Evolutionary conservation across 371 early-diverging fungal species (phyloP), one percentile per base, ranked within the genome.

Genomic region (Mortierella sp.): DNA sequence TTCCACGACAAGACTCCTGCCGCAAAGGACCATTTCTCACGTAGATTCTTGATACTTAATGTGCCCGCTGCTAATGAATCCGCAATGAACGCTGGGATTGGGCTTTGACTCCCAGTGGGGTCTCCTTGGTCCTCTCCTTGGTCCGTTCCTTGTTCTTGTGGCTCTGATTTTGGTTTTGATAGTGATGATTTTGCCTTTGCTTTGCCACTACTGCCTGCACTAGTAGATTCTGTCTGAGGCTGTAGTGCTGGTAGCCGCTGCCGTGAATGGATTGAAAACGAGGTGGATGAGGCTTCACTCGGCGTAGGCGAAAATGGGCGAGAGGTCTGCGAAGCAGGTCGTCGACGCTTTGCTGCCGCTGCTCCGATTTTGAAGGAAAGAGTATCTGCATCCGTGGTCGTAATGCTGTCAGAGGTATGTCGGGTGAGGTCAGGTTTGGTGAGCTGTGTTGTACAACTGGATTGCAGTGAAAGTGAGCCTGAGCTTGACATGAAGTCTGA

Each of bases 11-110:
- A 43, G 10, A 58, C 67, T 13, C 78, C 78, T 34, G 78, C 66
- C 28, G 70, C 74, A 12, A 64, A 16, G n/a, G 69, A 55, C 78
- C 70, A 76, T 38, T 69, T 69, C 53, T 76, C 78, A 18, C 70
- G 66, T 24, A 76, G 50, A 2, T 66, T 70, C 39, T 59, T 69
- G 53, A 76, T 70, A 24, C 78, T 66, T 4, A 70, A 23, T 0
- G 78, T 70, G 18, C 78, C 67, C 10, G 59, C 76, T 7, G 76
- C 61, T 31, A 73, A 42, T 1, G 73, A 73, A 14, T 67, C 73
- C 12, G 65, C 59, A 16, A 73, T 64, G 30, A 73, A 73, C 9
- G 74, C 67, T 6, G 74, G 68, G 14, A 64, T 61, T 24, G 68
- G 74, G 54, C 62, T 67, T 48, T 64, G 74, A 53, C 64, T 59